Evolutionary conservation across 176 grass and related monocot genomes (phyloP), one percentile per base, ranked within the genome.

Genomic region (Raddia distichophylla): DNA sequence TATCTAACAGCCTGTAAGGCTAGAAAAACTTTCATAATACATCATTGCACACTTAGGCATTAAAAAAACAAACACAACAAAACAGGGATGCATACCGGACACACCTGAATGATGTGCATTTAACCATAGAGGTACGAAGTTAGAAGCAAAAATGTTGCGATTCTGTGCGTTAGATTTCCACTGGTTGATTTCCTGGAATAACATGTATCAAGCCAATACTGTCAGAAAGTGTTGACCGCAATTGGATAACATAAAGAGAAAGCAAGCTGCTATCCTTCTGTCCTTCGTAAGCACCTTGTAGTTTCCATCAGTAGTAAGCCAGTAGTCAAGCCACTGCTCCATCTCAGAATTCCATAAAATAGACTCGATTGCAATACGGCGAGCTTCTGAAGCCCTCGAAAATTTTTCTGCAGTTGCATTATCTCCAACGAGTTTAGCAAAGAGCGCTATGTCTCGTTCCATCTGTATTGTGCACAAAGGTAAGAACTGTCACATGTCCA

Each of bases 261-360:
- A 78, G 19, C 5, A 60, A 73, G 22, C 20, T 34, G 6, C 8
- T 19, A 80, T 79, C 47, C 49, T 64, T 77, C 15, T 16, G 77
- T 79, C 47, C 49, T 64, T 77, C 15, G 6, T 55, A 37, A 64
- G n/a, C 64, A 95, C 92, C 95, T 98, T 76, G 44, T 8, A 66
- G 56, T 78, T 74, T 85, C 50, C 78, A 57, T 89, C 74, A 17
- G 40, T 53, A 14, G 84, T 71, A 76, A 99, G 94, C 86, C 88
- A 88, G 76, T 95, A 95, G 74, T 99, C 96, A 58, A 93, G 79
- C 96, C 96, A 99, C 20, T 95, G 96, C 1, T 81, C 84, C 85
- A 93, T 91, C 49, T 88, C 71, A 34, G 93, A 76, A 60, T 95
- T 99, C 96, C 96, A 99, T 19, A 95, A 91, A 63, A 99, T 78